Evolutionary conservation across 805 yeast species (phyloP).

Genomic region (Saccharomyces eubayanus): DNA sequence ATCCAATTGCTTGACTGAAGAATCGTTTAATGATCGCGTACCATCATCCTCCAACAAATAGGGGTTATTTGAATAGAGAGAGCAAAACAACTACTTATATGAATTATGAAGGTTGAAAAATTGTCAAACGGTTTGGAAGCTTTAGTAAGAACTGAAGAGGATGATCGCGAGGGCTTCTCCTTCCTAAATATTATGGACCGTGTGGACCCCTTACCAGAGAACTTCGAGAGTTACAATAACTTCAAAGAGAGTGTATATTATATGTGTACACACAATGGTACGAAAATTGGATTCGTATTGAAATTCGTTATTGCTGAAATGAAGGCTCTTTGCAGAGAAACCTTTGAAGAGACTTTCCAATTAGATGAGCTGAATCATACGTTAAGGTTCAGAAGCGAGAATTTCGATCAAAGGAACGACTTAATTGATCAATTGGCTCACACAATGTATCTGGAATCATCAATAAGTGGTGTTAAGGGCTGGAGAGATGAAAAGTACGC

Average conservation of each 20-base stretch:
- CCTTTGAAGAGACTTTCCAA: constrained; percentile 23
- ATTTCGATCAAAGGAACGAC: constrained; percentile 25
- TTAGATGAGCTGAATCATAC: constrained; percentile 26
- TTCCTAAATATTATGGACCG: constrained; percentile 21
- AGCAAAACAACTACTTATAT: background rate
- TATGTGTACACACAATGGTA: constrained; percentile 32
- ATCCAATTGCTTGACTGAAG: background rate
- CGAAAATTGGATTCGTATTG: constrained; percentile 34
- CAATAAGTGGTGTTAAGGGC: constrained; percentile 38
- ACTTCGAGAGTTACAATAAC: constrained; percentile 11
- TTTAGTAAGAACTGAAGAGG: constrained; percentile 21
- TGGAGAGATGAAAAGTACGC: constrained; percentile 87
- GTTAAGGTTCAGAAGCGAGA: constrained; percentile 23
- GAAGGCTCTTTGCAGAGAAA: constrained; percentile 10
- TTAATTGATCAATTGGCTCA: constrained; percentile 41
- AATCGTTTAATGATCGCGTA: background rate
- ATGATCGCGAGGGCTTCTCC: constrained; percentile 15
- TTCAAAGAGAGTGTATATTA: constrained; percentile 26
- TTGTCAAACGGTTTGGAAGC: constrained; percentile 10
- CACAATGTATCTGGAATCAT: constrained; percentile 31
- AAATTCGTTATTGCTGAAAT: constrained; percentile 31
- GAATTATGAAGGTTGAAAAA: constrained; percentile 7
- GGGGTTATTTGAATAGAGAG: background rate
- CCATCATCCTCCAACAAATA: background rate
- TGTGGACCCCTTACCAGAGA: constrained; percentile 24